Evolutionary conservation across 225 moss, liverwort and hornwort species (phyloP).

Genomic region (Climacium dendroides): DNA sequence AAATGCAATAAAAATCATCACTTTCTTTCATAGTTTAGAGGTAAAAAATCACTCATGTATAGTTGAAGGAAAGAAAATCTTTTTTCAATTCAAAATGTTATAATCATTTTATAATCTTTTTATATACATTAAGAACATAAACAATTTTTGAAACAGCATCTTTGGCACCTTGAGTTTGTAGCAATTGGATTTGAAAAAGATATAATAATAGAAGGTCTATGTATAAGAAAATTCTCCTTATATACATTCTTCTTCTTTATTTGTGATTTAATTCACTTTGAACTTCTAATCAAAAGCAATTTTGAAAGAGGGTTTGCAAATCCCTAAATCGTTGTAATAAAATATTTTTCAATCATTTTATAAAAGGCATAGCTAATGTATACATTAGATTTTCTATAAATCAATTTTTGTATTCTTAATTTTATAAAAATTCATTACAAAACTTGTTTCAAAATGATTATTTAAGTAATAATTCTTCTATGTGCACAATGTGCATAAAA

Average conservation of each 20-base stretch:
- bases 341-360: not conserved
- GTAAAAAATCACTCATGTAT: not conserved
- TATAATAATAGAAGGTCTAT: fast-evolving
- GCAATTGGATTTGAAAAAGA: not conserved
- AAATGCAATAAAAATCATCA: not conserved
- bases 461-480: not conserved
- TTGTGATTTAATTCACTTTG: not conserved
- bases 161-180: not conserved
- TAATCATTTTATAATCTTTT: not conserved
- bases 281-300: not conserved
- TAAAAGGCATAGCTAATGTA: not conserved
- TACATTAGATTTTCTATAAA: not conserved
- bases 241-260: not conserved
- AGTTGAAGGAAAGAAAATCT: not conserved
- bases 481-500: not conserved
- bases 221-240: not conserved
- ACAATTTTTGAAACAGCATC: not conserved
- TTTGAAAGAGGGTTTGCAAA: not conserved
- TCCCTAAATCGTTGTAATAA: not conserved
- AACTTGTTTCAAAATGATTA: not conserved
- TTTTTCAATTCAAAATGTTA: no score
- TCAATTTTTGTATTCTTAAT: not conserved
- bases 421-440: not conserved
- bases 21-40: not conserved
- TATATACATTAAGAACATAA: not conserved